Base-by-base conservation (phyloP, 2,329 filamentous ascomycete species). In the Albifimbria verrucaria region DNA sequence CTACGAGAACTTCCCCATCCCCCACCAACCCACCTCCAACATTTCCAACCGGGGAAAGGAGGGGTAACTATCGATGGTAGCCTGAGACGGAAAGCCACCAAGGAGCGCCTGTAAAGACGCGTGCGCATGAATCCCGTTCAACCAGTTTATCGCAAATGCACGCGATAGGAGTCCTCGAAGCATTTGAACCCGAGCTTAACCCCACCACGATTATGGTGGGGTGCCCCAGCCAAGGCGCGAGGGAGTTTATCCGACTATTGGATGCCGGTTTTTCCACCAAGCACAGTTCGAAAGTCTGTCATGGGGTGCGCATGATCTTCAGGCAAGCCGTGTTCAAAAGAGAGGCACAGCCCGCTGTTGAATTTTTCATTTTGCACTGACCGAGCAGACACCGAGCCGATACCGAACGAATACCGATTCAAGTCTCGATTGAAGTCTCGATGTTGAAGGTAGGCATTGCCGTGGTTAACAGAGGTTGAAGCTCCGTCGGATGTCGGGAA, bases 211-310 rank as follows among this genome's bases (percentile, higher is more conserved):
- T 15, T 25, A 17, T 48, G 47, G 48, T 20, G 36, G 49, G 51
- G 44, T 39, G 28, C 25, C 52, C 58, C 58, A 58, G 59, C 57
- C 60, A 62, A 60, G 55, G 58, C 60, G 57, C 56, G 60, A 53
- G 54, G n/a, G 43, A 22, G 20, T 46, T 24, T n/a, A 49, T 54
- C 52, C 51, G 46, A 60, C 56, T 55, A 52, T 51, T 54, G 52
- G 54, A 46, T n/a, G 55, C 60, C 55, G 47, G 56, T 57, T 62
- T 57, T 58, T 62, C 60, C 62, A 62, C 60, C 56, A 62, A 57
- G 50, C 41, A 53, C 39, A 48, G 51, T 39, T 39, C 32, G 18
- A 15, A 6, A 5, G 18, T 39, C 6, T 6, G 18, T n/a, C 15
- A 39, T 12, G 32, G 32, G 12, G 12, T 15, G 32, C 15, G 18